Percentiles rank a stretch among this genome's conserved stretches.
Evolutionary conservation across 1,139 yeast species (phyloP).

Genomic region (Yamadazyma dushanensis): DNA sequence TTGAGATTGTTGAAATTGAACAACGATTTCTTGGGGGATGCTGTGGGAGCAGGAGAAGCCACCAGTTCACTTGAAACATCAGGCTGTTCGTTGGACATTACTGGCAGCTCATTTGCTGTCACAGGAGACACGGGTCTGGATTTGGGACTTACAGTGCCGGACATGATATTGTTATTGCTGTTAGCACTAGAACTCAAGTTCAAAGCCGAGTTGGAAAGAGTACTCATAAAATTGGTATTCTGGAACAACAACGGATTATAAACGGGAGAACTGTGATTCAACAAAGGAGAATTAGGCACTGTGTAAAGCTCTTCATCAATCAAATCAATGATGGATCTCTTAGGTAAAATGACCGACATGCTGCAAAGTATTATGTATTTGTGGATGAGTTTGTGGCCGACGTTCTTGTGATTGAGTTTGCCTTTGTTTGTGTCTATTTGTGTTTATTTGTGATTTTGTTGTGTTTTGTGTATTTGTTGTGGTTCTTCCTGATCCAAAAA

Average conservation of each 20-base stretch:
- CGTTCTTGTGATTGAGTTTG: no score
- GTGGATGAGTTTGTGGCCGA: no score
- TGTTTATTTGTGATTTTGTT: no score
- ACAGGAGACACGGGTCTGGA: background rate
- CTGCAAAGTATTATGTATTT: no score
- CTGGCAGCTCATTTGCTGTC: no score
- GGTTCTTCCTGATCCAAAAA: background rate
- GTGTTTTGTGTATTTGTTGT: background rate
- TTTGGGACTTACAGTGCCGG: background rate
- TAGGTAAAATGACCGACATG: constrained; percentile 51
- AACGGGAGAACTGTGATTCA: constrained; percentile 12
- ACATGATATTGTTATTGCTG: background rate
- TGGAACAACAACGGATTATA: constrained; percentile 10
- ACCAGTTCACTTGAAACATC: no score
- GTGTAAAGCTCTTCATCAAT: constrained; percentile 67
- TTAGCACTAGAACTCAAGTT: background rate
- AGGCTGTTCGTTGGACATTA: no score
- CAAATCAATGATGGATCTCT: constrained; percentile 58
- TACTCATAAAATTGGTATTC: constrained; percentile 4
- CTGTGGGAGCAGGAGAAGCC: no score
- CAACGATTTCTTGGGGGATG: constrained; percentile 2
- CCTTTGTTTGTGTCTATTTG: no score
- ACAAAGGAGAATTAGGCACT: constrained; percentile 32
- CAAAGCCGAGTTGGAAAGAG: constrained; percentile 3
- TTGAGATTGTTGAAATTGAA: constrained; percentile 6